A percentile compares a stretch with the other conserved stretches of the same genome.
Conservation (phyloP, 352 stramenopile genomes). For the Elongisporangium anandrum region DNA sequence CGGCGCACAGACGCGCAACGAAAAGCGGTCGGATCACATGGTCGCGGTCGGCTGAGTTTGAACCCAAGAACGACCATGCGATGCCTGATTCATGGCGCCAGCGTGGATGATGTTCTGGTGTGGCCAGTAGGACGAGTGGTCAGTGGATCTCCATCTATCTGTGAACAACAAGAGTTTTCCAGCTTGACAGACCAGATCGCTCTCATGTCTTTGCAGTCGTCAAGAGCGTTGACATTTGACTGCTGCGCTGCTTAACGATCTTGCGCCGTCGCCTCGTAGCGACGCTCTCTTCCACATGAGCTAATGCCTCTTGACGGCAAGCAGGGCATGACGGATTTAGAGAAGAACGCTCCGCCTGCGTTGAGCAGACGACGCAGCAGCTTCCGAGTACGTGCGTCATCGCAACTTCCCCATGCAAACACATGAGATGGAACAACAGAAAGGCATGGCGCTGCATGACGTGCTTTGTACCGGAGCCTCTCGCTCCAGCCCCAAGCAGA, state of each 20-base stretch:
- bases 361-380: too few species aligned
- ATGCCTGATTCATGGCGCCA: too few species aligned
- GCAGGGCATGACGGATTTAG: too few species aligned
- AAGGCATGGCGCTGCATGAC: not conserved
- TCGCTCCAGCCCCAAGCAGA: too few species aligned
- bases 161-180: not conserved
- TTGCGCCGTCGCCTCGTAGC: not conserved
- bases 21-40: not conserved
- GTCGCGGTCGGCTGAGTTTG: not conserved
- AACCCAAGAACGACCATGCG: not conserved
- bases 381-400: too few species aligned
- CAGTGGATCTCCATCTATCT: not conserved
- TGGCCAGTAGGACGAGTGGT: not conserved
- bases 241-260: not conserved
- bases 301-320: not conserved
- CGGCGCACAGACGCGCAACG: too few species aligned
- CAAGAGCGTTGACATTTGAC: too few species aligned
- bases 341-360: not conserved
- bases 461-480: not conserved
- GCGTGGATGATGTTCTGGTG: not conserved
- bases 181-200: too few species aligned
- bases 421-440: not conserved
- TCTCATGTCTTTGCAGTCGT: not conserved
- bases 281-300: not conserved
- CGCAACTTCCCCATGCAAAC: too few species aligned